These are phyloP conservation scores for Wickerhamomyces rabaulensis DNA, from an alignment of 805 yeast genomes.

Conservation along the genomic window DNA sequence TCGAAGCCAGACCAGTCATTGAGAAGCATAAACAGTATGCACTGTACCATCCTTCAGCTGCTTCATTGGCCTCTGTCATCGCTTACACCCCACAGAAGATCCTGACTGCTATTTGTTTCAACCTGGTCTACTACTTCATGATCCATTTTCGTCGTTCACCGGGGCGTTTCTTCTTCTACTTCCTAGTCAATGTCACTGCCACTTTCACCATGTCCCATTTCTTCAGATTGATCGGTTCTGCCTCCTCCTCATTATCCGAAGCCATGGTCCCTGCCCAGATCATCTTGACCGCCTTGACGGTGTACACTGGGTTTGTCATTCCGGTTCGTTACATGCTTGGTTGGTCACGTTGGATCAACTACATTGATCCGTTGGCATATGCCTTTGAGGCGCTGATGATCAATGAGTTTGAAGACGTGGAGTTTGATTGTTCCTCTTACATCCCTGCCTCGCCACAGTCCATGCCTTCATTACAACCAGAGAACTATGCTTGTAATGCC, in stretches of 20 bases:
- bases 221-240: conserved; percentile 50
- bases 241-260: conserved; percentile 39
- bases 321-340: conserved; percentile 54
- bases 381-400: conserved; percentile 53
- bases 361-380: conserved; percentile 53
- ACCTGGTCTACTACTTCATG: conserved; percentile 48
- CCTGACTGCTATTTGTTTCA: conserved; percentile 38
- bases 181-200: conserved; percentile 36
- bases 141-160: conserved; percentile 45
- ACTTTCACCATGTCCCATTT: conserved; percentile 54
- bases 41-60: conserved; percentile 57
- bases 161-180: conserved; percentile 52
- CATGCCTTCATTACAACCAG: conserved; percentile 18
- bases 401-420: conserved; percentile 47
- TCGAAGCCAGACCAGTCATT: conserved; percentile 42
- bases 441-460: conserved; percentile 35
- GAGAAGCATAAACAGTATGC: conserved; percentile 57
- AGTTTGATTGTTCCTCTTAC: conserved; percentile 40
- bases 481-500: conserved; percentile 44
- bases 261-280: conserved; percentile 58
- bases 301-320: conserved; percentile 54
- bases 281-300: conserved; percentile 40
- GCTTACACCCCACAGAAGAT: conserved; percentile 53
- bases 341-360: conserved; percentile 65
- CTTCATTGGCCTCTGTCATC: conserved; percentile 57